Evolutionary conservation across 2,329 filamentous ascomycete genomes (phyloP).

Genomic region (Arthroderma sp.): DNA sequence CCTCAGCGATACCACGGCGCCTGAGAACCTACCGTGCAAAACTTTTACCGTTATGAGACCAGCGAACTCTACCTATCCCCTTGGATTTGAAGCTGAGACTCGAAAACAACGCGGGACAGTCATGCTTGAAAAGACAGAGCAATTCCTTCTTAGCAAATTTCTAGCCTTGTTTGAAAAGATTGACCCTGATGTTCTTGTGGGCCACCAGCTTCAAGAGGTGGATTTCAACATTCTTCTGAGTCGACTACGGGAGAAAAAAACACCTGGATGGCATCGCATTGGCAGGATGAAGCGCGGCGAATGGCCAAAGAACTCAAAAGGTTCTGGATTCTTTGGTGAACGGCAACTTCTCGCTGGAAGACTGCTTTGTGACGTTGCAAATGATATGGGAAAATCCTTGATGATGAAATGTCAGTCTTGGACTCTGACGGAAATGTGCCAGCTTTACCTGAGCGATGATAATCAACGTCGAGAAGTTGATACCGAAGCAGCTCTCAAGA

Average conservation of each 20-base stretch:
- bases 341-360: slow-evolving; percentile 79
- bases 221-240: slow-evolving; percentile 86
- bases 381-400: slow-evolving; percentile 91
- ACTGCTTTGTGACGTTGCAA: slow-evolving; percentile 83
- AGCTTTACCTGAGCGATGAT: slow-evolving; percentile 65
- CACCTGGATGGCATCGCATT: slow-evolving; percentile 86
- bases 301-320: slow-evolving; percentile 78
- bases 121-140: slow-evolving; percentile 71
- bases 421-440: slow-evolving; percentile 97
- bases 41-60: slow-evolving; percentile 89
- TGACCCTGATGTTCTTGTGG: slow-evolving; percentile 87
- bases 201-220: slow-evolving; percentile 92
- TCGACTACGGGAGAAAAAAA: slow-evolving; percentile 78
- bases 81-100: slow-evolving; percentile 71
- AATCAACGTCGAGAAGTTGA: slow-evolving; percentile 73
- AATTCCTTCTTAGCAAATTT: slow-evolving; percentile 76
- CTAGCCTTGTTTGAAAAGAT: slow-evolving; percentile 75
- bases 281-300: slow-evolving; percentile 69
- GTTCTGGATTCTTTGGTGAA: slow-evolving; percentile 84
- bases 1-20: slow-evolving; percentile 73
- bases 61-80: slow-evolving; percentile 59
- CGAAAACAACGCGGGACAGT: slow-evolving; percentile 65
- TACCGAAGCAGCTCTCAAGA: slow-evolving; percentile 72
- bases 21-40: slow-evolving; percentile 76
- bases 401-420: slow-evolving; percentile 98